Conservation (phyloP, 192 early-diverging fungal genomes). For the Funneliformis mosseae region DNA sequence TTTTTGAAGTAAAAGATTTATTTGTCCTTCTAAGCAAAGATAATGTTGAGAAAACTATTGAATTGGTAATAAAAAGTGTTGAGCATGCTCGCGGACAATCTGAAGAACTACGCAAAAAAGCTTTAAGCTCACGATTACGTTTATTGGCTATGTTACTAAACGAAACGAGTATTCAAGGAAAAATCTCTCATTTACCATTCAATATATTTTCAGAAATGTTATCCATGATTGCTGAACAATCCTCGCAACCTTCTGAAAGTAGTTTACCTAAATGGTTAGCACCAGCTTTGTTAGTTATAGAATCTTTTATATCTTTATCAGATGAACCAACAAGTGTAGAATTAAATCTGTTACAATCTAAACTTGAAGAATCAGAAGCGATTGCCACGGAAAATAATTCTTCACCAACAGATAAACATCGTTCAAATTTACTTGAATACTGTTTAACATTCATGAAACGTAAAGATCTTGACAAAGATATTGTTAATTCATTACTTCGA, state of each 20-base stretch:
- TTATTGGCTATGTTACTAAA: conserved; percentile 62
- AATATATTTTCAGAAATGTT: conserved; percentile 35
- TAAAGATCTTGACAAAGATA: conserved; percentile 47
- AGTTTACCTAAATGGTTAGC: conserved; percentile 56
- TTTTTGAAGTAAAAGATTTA: conserved; percentile 70
- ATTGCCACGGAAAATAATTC: conserved; percentile 40
- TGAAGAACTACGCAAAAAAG: conserved; percentile 29
- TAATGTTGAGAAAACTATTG: conserved; percentile 39
- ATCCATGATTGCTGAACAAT: conserved; percentile 33
- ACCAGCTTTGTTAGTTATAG: conserved; percentile 63
- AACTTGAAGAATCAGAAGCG: conserved; percentile 42
- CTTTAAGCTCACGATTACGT: conserved; percentile 54
- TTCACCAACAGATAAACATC: conserved; percentile 32
- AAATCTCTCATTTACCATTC: conserved; percentile 37
- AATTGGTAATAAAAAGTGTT: conserved; percentile 40
- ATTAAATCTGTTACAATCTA: conserved; percentile 26
- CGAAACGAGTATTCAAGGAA: conserved; percentile 57
- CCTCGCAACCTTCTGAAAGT: conserved; percentile 18
- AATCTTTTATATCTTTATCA: conserved; percentile 59
- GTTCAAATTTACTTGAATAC: conserved; percentile 40
- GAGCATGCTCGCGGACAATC: conserved; percentile 11
- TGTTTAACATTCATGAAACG: conserved; percentile 46
- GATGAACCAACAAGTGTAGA: conserved; percentile 60
- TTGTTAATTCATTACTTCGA: conserved; percentile 71
- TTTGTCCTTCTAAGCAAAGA: conserved; percentile 58